These are phyloP conservation scores for Neurospora tetrasperma DNA, from an alignment of 495 filamentous ascomycete species.

Conservation along the genomic window DNA sequence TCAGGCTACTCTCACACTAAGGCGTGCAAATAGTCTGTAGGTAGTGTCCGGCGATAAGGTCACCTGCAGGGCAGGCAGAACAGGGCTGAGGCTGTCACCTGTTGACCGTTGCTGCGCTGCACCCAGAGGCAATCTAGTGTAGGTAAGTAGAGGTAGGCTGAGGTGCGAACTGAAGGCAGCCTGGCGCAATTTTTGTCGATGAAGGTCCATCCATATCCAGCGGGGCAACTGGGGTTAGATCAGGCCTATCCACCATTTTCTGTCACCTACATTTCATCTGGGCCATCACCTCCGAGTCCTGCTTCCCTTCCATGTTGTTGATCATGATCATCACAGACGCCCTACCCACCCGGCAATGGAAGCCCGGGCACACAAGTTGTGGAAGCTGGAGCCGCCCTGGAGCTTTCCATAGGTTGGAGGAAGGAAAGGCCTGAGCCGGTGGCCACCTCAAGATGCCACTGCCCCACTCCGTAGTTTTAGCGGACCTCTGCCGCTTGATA, in stretches of 20 bases:
- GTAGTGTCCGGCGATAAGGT: neutral
- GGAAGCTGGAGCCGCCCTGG: neutral
- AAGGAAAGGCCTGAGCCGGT: constrained; percentile 6
- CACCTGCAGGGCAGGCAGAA: neutral
- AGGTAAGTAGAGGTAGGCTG: neutral
- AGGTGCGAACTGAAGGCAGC: neutral
- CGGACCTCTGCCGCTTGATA: neutral
- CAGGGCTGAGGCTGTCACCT: neutral
- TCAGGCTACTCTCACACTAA: neutral
- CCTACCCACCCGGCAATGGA: neutral
- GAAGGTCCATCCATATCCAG: neutral
- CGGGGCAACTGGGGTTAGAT: neutral
- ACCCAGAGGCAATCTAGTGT: neutral
- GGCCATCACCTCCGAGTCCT: neutral
- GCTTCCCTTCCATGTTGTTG: neutral
- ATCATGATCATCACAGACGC: neutral
- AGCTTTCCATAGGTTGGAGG: neutral
- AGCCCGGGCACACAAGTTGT: neutral
- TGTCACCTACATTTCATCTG: neutral
- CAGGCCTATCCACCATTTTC: neutral
- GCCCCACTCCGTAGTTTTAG: neutral
- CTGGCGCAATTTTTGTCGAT: too few relatives aligned
- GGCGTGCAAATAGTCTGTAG: neutral
- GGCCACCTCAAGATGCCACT: neutral
- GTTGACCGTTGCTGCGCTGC: neutral